Base-by-base conservation (phyloP, 805 yeast genomes). In the Cyberlindnera petersonii region DNA sequence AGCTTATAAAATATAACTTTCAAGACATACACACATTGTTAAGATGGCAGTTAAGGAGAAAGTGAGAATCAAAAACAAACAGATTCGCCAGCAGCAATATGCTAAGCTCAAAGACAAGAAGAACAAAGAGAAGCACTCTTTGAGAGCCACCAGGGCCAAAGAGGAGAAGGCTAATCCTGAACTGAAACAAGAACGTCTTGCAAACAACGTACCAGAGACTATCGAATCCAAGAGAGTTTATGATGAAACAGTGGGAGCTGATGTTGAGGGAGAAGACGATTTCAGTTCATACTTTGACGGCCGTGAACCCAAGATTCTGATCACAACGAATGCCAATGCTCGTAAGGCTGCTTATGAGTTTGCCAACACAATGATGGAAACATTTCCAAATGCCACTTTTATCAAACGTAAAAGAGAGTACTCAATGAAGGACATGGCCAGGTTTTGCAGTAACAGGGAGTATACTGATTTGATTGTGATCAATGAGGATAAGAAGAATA, bases 401-500 rank as follows among this genome's bases (percentile, higher is more conserved):
- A 79, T 89, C 43, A 87, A 89, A 63, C 75, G 98, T 42, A 87
- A 88, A 56, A 73, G 79, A 51, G 91, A 91, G 52, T 89, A 79
- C 59, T 72, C 75, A 24, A 82, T 93, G 74, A 79, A 82, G 48
- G 96, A 87, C 35, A 93, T 93, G 75, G 87, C 94, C 10, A 77
- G 78, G 42, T 78, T 79, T 52, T 86, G 96, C 61, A 60, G 78
- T 28, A 86, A 84, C 56, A 69, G 98, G 57, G 91, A 81, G 16
- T 93, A 74, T 64, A 89, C 97, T 0, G 95, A 89, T 57, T 66
- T 93, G 53, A 68, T 93, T 22, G 88, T 93, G 34, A 77, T 93
- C 44, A 93, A 93, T 60, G 98, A 93, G 63, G 96, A 87, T 64
- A 89, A 89, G 64, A 93, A 91, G 63, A 74, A 73, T 47, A 94